Base-by-base conservation (phyloP, 306 rosid genomes). In the Dalbergia cochinchinensis region DNA sequence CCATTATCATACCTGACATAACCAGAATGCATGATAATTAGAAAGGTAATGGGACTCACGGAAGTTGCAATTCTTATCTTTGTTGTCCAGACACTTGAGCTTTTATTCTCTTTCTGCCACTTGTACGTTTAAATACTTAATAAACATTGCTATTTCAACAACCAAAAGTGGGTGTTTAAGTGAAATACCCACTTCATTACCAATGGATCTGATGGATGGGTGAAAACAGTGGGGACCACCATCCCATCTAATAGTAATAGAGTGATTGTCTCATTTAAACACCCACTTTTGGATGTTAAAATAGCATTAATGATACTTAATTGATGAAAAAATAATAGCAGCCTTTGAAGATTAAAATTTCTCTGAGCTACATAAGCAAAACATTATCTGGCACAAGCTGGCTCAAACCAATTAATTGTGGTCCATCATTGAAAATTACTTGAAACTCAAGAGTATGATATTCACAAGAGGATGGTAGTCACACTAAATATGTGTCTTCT, bases 1-100 rank as follows among this genome's bases (percentile, higher is more conserved):
- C 99, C 97, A 94, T 90, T 53, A 94, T 91, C 98, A 94, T 94
- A 81, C 97, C 98, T 94, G 87, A 45, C 20, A 62, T 69, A 58
- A 78, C 65, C 70, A 78, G 33, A 74, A 73, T 9, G 35, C 15
- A 18, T 15, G 5, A 68, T 45, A 45, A 72, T 20, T 76, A 41
- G 41, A 37, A 65, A 78, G 20, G 44, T 34, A 4, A 35, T 12
- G 37, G 7, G 11, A 75, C 34, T 61, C 48, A 3, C 8, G 3
- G 22, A 13, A 39, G 13, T 42, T 73, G 57, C 41, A 73, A 14
- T 1, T 7, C 31, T 55, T 55, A 9, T 11, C 15, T 16, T 20
- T 9, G 26, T 3, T 42, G 3, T 42, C 47, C 47, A 42, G 35
- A 58, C 9, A 58, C 9, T 10, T 20, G 18, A 59, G 1, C 12